These are phyloP conservation scores for Pontederia crassipes DNA, from an alignment of 176 grass and related monocot genomes.

Conservation along the genomic window DNA sequence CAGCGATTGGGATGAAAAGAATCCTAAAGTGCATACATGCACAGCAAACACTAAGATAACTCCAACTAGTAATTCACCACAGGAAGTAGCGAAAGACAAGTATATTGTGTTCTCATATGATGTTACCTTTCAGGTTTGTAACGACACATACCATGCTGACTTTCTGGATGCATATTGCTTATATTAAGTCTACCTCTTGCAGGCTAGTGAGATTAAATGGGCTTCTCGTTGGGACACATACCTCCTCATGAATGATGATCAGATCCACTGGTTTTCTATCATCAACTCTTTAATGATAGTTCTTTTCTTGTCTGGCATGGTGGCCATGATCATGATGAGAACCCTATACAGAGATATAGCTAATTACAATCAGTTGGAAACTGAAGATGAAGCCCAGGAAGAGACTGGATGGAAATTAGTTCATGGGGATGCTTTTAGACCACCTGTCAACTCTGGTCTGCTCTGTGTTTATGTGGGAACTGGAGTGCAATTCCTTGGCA, in stretches of 20 bases:
- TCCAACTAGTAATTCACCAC: slow-evolving; percentile 23
- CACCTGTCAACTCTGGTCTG: slow-evolving; percentile 31
- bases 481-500: slow-evolving; percentile 35
- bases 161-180: slow-evolving; percentile 1
- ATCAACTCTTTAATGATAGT: slow-evolving; percentile 49
- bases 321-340: slow-evolving; percentile 46
- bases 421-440: slow-evolving; percentile 36
- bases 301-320: slow-evolving; percentile 43
- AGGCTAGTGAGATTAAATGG: slow-evolving; percentile 41
- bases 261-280: slow-evolving; percentile 48
- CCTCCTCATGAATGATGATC: slow-evolving; percentile 37
- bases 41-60: slow-evolving; percentile 32
- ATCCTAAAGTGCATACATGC: slow-evolving; percentile 34
- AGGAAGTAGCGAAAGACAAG: slow-evolving; percentile 29
- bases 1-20: slow-evolving; percentile 27
- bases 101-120: slow-evolving; percentile 36
- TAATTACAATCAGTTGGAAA: slow-evolving; percentile 43
- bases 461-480: slow-evolving; percentile 44
- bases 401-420: slow-evolving; percentile 44
- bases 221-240: slow-evolving; percentile 43
- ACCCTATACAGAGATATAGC: slow-evolving; percentile 46
- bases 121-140: slow-evolving; percentile 29
- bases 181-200: slow-evolving; percentile 4
- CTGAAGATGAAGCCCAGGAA: slow-evolving; percentile 43
- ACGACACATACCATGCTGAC: not conserved